A percentile compares a stretch with the other conserved stretches of the same genome.
phyloP scores from a whole-genome alignment of 257 asterid genomes.

The Gentiana straminea region DNA sequence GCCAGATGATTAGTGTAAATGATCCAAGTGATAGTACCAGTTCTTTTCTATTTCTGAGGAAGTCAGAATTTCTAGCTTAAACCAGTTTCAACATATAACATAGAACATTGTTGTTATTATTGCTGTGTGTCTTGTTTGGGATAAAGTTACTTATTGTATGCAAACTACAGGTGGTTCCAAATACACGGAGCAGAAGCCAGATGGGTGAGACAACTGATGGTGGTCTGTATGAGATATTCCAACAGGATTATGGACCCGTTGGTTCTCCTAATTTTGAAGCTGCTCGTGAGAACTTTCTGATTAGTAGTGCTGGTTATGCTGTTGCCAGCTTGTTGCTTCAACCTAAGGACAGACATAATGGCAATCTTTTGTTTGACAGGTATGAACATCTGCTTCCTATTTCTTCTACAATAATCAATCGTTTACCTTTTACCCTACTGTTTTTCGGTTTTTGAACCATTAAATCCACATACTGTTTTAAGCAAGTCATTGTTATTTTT shows the following conservation, averaged over 20 bases:
- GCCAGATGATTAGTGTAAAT: too few species aligned
- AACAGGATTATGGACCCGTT: slow-evolving; percentile 97
- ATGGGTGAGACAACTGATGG: slow-evolving; percentile 99
- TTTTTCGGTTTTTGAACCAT: not conserved
- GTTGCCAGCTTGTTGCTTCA: slow-evolving; percentile 99
- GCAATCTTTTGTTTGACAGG: slow-evolving; percentile 96
- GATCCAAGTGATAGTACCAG: too few species aligned
- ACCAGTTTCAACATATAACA: too few species aligned
- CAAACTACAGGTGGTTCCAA: slow-evolving; percentile 77
- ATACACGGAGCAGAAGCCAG: slow-evolving; percentile 96
- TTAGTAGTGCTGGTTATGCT: slow-evolving; percentile 99
- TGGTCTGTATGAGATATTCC: slow-evolving; percentile 94
- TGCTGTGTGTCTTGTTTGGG: not conserved
- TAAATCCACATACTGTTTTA: too few species aligned
- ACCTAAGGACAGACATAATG: slow-evolving; percentile 98
- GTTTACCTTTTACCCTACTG: slow-evolving; percentile 10
- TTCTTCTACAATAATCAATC: not conserved
- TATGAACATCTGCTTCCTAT: slow-evolving; percentile 20
- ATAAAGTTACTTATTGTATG: too few species aligned
- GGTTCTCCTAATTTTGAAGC: slow-evolving; percentile 94
- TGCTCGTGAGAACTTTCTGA: slow-evolving; percentile 92
- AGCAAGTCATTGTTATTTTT: too few species aligned
- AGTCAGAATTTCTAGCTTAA: too few species aligned
- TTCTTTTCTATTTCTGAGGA: too few species aligned
- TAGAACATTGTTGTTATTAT: not conserved